Evolutionary conservation across 768 basidiomycete genomes (phyloP).

Genomic region (Amanita subjunquillea): DNA sequence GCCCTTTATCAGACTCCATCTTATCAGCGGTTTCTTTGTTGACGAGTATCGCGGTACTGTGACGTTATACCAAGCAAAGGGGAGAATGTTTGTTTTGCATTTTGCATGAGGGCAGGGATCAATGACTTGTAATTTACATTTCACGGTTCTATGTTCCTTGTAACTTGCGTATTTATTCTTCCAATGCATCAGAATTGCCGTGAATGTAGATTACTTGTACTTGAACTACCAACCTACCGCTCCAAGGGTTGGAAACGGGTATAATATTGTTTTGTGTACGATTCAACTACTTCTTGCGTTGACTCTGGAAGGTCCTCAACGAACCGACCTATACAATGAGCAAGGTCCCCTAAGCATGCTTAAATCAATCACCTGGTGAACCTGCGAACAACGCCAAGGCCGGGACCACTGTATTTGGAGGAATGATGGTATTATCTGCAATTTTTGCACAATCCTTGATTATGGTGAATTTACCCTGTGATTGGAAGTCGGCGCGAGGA

Average conservation of each 20-base stretch:
- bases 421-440: conserved; percentile 81
- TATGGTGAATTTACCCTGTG: conserved; percentile 84
- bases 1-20: conserved; percentile 8
- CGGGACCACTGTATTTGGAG: conserved; percentile 88
- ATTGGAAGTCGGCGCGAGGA: not conserved
- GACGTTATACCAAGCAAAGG: conserved; percentile 12
- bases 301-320: conserved; percentile 85
- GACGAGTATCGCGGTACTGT: conserved; percentile 19
- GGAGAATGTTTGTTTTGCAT: conserved; percentile 12
- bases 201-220: too few species aligned
- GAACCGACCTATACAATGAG: conserved; percentile 49
- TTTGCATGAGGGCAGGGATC: conserved; percentile 11
- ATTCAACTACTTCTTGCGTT: conserved; percentile 86
- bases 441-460: conserved; percentile 94
- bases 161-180: too few species aligned
- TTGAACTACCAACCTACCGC: conserved; percentile 9
- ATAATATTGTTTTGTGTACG: conserved; percentile 78
- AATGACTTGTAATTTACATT: not conserved
- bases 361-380: conserved; percentile 60
- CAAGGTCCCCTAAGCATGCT: not conserved
- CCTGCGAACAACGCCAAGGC: conserved; percentile 79
- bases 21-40: conserved; percentile 13
- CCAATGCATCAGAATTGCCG: too few species aligned
- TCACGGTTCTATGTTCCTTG: too few species aligned
- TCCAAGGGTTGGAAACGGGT: conserved; percentile 67